phyloP scores from a whole-genome alignment of 78 protist genomes.

The Dictyostelium intermedium region DNA sequence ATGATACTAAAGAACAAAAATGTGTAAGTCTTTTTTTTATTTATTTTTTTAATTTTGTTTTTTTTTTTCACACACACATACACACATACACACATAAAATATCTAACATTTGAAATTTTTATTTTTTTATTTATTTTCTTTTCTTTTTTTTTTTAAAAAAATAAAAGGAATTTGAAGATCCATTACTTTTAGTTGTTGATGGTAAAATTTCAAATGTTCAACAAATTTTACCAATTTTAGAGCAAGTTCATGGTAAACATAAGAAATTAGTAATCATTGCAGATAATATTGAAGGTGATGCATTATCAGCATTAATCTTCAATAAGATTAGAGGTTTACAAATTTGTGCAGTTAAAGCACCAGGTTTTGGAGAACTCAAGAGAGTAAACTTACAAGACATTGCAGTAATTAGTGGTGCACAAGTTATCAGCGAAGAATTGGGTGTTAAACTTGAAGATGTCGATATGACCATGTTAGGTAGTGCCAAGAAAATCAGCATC shows the following conservation, averaged over 20 bases:
- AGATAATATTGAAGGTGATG: slow-evolving; percentile 97
- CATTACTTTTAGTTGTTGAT: slow-evolving; percentile 86
- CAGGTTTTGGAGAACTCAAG: slow-evolving; percentile 99
- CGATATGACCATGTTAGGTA: slow-evolving; percentile 88
- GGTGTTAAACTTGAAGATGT: slow-evolving; percentile 81
- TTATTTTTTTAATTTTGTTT: too few species aligned
- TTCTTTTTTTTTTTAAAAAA: background rate
- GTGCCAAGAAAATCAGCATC: slow-evolving; percentile 87
- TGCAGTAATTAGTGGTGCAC: slow-evolving; percentile 97
- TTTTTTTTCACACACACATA: background rate
- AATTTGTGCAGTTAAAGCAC: slow-evolving; percentile 98
- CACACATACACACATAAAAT: background rate
- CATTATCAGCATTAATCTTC: slow-evolving; percentile 94
- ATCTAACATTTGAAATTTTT: background rate
- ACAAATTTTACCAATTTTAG: slow-evolving; percentile 93
- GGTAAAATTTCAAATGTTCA: slow-evolving; percentile 88
- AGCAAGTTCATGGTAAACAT: slow-evolving; percentile 64
- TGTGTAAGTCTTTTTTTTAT: slow-evolving; percentile 32
- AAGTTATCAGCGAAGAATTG: slow-evolving; percentile 84
- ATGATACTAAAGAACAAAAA: slow-evolving; percentile 91
- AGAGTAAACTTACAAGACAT: slow-evolving; percentile 96
- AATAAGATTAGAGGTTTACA: slow-evolving; percentile 94
- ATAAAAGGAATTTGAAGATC: slow-evolving; percentile 91
- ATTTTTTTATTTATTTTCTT: background rate
- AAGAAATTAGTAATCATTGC: slow-evolving; percentile 96